phyloP scores from a whole-genome alignment of 2,329 filamentous ascomycete genomes.

The Diaporthe batatas region DNA sequence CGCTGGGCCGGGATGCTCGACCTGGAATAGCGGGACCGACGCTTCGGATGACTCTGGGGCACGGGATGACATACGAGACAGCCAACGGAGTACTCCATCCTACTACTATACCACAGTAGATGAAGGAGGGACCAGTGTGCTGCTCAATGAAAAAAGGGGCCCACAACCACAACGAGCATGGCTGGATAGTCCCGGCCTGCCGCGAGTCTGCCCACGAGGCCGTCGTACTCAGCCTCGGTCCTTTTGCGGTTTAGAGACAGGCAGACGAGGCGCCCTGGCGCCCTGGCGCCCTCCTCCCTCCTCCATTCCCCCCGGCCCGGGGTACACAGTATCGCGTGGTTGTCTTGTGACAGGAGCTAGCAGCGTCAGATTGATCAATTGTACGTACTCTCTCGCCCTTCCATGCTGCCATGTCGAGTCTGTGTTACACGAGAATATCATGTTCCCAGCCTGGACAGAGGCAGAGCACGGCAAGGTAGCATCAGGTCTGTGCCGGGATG shows the following conservation, averaged over 20 bases:
- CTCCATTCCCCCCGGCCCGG: no score
- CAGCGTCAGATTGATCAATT: background rate
- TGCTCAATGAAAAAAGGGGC: conserved; percentile 1
- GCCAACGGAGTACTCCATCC: no score
- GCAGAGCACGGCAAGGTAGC: background rate
- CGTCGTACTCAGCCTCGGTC: conserved; percentile 4
- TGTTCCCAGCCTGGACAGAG: background rate
- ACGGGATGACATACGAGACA: conserved; percentile 23
- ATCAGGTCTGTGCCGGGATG: background rate
- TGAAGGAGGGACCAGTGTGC: conserved; percentile 23
- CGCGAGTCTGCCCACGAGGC: conserved; percentile 30
- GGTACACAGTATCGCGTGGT: background rate
- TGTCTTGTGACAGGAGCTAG: conserved; percentile 25
- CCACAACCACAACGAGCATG: conserved; percentile 6
- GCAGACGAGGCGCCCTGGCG: conserved; percentile 10
- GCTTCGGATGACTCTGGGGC: conserved; percentile 24
- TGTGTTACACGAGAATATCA: conserved; percentile 1
- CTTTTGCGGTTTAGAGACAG: conserved; percentile 17
- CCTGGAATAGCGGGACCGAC: conserved; percentile 26
- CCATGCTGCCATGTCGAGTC: background rate
- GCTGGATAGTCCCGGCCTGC: conserved; percentile 31
- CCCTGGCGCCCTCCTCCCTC: background rate
- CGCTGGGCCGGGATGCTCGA: conserved; percentile 26
- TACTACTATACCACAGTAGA: no score
- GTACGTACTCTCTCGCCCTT: background rate